Percentiles rank a stretch among this genome's conserved stretches.
phyloP scores from a whole-genome alignment of 176 grass and related monocot genomes.

The Dactylis glomerata region DNA sequence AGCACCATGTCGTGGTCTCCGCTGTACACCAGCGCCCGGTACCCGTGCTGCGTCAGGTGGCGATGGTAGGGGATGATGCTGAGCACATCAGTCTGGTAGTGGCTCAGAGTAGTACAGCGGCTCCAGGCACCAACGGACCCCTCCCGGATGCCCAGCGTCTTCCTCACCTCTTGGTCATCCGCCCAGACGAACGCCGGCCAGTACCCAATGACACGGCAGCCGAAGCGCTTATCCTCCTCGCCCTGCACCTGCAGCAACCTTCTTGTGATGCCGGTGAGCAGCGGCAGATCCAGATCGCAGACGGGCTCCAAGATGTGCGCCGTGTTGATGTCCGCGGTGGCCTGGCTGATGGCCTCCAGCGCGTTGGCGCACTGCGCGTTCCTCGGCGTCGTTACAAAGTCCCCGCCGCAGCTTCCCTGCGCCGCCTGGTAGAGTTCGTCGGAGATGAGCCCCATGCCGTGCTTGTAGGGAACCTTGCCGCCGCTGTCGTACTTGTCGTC shows the following conservation, averaged over 20 bases:
- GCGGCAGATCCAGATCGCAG: conserved; percentile 31
- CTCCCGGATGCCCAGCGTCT: not conserved
- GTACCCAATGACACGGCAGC: no score
- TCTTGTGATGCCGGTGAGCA: no score
- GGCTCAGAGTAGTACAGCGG: no score
- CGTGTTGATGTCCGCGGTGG: conserved; percentile 35
- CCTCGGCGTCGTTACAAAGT: conserved; percentile 34
- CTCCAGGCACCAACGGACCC: no score
- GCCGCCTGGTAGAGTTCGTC: conserved; percentile 71
- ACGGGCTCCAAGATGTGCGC: conserved; percentile 58
- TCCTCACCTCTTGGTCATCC: not conserved
- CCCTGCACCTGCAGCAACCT: no score
- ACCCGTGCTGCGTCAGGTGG: not conserved
- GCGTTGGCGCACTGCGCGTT: conserved; percentile 49
- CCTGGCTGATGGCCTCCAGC: conserved; percentile 34
- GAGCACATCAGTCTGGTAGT: not conserved
- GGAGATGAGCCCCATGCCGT: conserved; percentile 81
- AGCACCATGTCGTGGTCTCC: not conserved
- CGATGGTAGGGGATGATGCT: not conserved
- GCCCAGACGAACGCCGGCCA: no score
- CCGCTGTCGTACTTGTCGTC: conserved; percentile 40
- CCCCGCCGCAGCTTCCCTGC: conserved; percentile 34
- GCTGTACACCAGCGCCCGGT: not conserved
- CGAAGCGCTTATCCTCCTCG: no score
- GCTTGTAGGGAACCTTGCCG: conserved; percentile 62